These are phyloP conservation scores for Chaetomium strumarium DNA, from an alignment of 2,329 filamentous ascomycete genomes.

Conservation along the genomic window DNA sequence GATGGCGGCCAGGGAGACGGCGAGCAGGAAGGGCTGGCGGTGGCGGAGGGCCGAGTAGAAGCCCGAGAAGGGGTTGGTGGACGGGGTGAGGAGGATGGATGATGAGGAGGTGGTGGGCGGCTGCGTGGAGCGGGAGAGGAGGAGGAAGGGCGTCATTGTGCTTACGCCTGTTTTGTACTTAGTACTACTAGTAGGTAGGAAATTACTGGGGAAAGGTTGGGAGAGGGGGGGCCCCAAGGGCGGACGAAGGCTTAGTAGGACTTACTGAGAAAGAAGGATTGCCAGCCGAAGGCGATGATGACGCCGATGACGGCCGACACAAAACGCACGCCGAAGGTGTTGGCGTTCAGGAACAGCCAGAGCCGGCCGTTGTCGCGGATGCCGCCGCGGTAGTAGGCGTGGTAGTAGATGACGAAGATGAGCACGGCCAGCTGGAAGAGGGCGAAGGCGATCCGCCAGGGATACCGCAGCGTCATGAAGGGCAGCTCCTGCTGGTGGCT, in stretches of 20 bases:
- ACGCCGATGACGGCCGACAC: conserved; percentile 38
- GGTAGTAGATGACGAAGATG: conserved; percentile 37
- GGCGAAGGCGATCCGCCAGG: conserved; percentile 31
- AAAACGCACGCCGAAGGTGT: conserved; percentile 39
- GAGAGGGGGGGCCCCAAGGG: too few species aligned
- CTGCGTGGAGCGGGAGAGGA: conserved; percentile 34
- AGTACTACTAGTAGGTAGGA: background rate
- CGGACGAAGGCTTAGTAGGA: too few species aligned
- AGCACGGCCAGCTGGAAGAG: conserved; percentile 32
- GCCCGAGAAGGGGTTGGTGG: conserved; percentile 42
- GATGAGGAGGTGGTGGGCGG: conserved; percentile 32
- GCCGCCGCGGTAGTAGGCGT: conserved; percentile 32
- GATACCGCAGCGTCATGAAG: conserved; percentile 33
- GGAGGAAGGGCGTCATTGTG: conserved; percentile 39
- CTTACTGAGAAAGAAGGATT: conserved; percentile 35
- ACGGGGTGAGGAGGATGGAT: conserved; percentile 37
- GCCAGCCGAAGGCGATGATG: conserved; percentile 37
- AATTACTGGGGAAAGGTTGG: background rate
- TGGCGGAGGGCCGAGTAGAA: conserved; percentile 34
- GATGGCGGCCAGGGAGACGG: conserved; percentile 38
- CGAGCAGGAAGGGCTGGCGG: conserved; percentile 35
- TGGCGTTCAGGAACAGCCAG: conserved; percentile 33
- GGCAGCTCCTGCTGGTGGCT: conserved; percentile 24
- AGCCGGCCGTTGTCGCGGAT: conserved; percentile 19
- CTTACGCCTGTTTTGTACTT: conserved; percentile 35